Evolutionary conservation across 2,329 filamentous ascomycete species (phyloP).

Genomic region (Microdochium nivale): DNA sequence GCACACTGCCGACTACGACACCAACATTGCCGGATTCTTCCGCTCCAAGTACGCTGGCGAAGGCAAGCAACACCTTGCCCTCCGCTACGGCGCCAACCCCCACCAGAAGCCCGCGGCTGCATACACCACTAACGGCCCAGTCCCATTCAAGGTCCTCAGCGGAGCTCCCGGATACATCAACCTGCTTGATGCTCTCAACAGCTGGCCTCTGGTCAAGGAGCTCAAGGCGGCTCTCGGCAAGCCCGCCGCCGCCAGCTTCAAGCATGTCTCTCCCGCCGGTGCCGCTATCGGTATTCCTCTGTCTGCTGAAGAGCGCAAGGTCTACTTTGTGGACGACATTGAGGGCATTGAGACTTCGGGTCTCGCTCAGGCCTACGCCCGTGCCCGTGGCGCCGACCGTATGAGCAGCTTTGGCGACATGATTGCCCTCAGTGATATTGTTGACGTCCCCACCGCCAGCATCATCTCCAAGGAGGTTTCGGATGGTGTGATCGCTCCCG

Average conservation of each 20-base stretch:
- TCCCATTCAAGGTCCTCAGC: conserved; percentile 92
- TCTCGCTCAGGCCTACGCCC: conserved; percentile 90
- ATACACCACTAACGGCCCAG: conserved; percentile 59
- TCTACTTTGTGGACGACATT: conserved; percentile 97
- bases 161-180: conserved; percentile 96
- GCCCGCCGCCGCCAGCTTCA: conserved; percentile 94
- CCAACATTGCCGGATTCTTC: conserved; percentile 93
- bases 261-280: conserved; percentile 95
- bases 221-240: conserved; percentile 79
- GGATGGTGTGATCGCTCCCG: conserved; percentile 89
- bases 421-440: conserved; percentile 83
- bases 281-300: conserved; percentile 89
- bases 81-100: conserved; percentile 94
- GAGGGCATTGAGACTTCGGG: conserved; percentile 76
- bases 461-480: conserved; percentile 98
- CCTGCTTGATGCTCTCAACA: conserved; percentile 89
- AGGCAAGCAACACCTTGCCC: conserved; percentile 71
- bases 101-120: conserved; percentile 96
- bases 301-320: conserved; percentile 81
- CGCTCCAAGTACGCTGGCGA: conserved; percentile 89
- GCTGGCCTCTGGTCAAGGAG: conserved; percentile 95
- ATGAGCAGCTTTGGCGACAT: conserved; percentile 99
- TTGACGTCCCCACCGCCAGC: conserved; percentile 88
- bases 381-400: conserved; percentile 89
- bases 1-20: conserved; percentile 95